These are phyloP conservation scores for Neoconidiobolus thromboides DNA, from an alignment of 371 early-diverging fungal species.

Conservation along the genomic window DNA sequence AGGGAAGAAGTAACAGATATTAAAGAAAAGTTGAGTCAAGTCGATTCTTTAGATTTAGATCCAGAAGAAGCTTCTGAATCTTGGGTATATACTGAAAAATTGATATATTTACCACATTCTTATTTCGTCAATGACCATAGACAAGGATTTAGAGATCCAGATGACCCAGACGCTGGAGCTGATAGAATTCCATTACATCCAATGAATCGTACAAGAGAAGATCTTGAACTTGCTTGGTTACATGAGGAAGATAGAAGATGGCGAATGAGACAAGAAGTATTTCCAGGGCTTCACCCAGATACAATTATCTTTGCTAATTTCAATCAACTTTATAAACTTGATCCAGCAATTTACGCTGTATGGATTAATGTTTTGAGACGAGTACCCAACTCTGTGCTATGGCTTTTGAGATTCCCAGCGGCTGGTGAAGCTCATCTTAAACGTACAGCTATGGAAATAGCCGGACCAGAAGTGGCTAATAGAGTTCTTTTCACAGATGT, in stretches of 20 bases:
- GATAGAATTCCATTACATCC: conserved; percentile 12
- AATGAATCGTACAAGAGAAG: conserved; percentile 12
- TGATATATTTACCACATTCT: conserved; percentile 82
- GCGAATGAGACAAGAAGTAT: conserved; percentile 70
- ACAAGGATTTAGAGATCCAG: conserved; percentile 77
- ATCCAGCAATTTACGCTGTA: conserved; percentile 55
- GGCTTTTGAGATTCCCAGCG: conserved; percentile 79
- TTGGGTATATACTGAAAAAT: conserved; percentile 71
- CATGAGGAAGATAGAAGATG: conserved; percentile 61
- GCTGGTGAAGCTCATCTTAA: conserved; percentile 64
- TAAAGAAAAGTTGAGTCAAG: background rate
- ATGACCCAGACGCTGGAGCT: conserved; percentile 20
- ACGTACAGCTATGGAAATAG: conserved; percentile 50
- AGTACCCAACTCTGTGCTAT: conserved; percentile 65
- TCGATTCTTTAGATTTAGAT: conserved; percentile 44
- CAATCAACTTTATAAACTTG: conserved; percentile 85
- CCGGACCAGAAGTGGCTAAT: conserved; percentile 53
- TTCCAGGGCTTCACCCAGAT: conserved; percentile 60
- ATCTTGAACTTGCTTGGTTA: conserved; percentile 35
- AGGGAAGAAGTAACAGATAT: background rate
- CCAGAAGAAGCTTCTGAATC: conserved; percentile 31
- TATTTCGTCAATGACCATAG: conserved; percentile 87
- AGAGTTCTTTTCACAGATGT: conserved; percentile 84
- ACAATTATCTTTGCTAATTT: conserved; percentile 83
- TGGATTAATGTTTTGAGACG: conserved; percentile 69